Evolutionary conservation across 805 yeast genomes (phyloP).

Genomic region (Pichia sporocuriosa): DNA sequence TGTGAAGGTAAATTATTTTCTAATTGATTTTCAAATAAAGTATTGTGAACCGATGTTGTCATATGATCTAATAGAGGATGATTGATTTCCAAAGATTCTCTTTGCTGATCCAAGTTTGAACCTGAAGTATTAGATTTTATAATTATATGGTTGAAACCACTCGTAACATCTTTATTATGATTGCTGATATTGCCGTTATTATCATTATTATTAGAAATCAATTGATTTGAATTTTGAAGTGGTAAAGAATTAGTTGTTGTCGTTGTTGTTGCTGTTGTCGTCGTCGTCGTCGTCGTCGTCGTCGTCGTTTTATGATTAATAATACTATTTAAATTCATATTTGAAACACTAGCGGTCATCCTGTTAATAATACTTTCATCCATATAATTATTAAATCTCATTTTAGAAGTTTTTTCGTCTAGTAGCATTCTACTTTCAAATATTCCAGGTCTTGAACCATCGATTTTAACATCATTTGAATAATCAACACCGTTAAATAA

Average conservation of each 20-base stretch:
- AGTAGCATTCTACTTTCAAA: slow-evolving; percentile 50
- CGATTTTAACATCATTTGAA: slow-evolving; percentile 42
- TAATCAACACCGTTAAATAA: slow-evolving; percentile 47
- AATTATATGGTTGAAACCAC: too few species aligned
- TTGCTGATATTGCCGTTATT: too few species aligned
- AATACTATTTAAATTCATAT: slow-evolving; percentile 27
- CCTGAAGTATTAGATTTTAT: not conserved
- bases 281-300: not conserved
- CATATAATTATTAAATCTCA: slow-evolving; percentile 36
- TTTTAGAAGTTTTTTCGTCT: slow-evolving; percentile 42
- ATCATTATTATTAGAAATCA: too few species aligned
- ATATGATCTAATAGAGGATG: slow-evolving; percentile 10
- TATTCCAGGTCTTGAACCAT: slow-evolving; percentile 56
- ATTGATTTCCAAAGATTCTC: not conserved
- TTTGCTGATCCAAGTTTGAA: not conserved
- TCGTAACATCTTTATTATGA: too few species aligned
- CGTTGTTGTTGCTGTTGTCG: too few species aligned
- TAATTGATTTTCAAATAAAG: not conserved
- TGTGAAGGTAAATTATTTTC: not conserved
- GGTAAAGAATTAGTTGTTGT: too few species aligned
- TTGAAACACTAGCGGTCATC: slow-evolving; percentile 33
- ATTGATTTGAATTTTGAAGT: too few species aligned
- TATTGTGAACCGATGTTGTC: slow-evolving; percentile 6
- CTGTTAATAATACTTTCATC: slow-evolving; percentile 30
- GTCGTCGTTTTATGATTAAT: slow-evolving; percentile 14